Conservation (phyloP, 805 yeast genomes). For the Candida pseudoglaebosa region DNA sequence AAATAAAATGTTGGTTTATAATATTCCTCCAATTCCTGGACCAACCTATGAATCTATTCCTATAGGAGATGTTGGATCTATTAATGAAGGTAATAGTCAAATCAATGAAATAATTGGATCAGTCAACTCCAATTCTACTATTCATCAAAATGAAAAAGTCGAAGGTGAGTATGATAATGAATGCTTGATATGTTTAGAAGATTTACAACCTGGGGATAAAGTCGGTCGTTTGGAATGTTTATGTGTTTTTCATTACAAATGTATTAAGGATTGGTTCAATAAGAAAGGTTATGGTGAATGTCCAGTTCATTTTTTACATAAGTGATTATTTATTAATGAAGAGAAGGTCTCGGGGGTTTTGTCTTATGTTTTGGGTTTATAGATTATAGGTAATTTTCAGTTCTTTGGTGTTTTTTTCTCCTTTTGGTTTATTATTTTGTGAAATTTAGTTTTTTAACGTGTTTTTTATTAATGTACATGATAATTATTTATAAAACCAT, state of each 20-base stretch:
- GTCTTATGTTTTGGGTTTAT: not conserved
- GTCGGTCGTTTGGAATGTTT: constrained; percentile 92
- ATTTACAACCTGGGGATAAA: constrained; percentile 76
- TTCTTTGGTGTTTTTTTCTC: constrained; percentile 2
- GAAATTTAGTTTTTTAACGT: too few species aligned
- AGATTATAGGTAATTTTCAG: not conserved
- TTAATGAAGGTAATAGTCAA: constrained; percentile 16
- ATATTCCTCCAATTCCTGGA: constrained; percentile 44
- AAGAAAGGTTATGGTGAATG: constrained; percentile 83
- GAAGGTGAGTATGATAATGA: constrained; percentile 47
- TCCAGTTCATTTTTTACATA: constrained; percentile 64
- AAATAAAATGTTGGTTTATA: constrained; percentile 85
- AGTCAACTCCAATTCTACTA: constrained; percentile 17
- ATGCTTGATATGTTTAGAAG: constrained; percentile 93
- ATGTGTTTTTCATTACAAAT: constrained; percentile 87
- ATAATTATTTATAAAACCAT: constrained; percentile 2
- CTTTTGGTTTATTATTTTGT: too few species aligned
- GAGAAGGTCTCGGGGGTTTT: not conserved
- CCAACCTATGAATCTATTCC: constrained; percentile 34
- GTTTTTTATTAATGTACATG: constrained; percentile 1
- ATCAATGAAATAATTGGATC: constrained; percentile 15
- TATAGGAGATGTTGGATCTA: constrained; percentile 12
- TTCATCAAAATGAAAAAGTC: constrained; percentile 12
- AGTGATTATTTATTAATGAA: constrained; percentile 9
- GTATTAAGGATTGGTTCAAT: constrained; percentile 89